phyloP scores from a whole-genome alignment of 2,329 filamentous ascomycete species.

The Colletotrichum tropicicola region DNA sequence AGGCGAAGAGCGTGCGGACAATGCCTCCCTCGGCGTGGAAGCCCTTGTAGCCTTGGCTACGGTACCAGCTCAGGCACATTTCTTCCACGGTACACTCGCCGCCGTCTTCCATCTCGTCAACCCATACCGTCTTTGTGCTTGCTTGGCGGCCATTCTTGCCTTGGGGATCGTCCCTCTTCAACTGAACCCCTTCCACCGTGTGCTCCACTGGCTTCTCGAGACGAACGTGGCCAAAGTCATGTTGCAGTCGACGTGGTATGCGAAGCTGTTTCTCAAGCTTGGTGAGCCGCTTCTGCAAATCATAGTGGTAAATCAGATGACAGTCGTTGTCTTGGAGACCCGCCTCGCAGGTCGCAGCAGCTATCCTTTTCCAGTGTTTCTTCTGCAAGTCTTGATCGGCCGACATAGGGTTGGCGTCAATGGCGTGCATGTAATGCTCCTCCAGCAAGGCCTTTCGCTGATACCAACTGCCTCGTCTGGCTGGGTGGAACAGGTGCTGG shows the following conservation, averaged over 20 bases:
- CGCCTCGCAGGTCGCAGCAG: conserved; percentile 82
- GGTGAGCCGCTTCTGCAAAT: conserved; percentile 90
- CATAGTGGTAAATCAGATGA: conserved; percentile 92
- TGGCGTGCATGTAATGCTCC: conserved; percentile 88
- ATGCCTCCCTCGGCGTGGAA: conserved; percentile 95
- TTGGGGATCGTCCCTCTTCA: conserved; percentile 67
- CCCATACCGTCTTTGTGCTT: conserved; percentile 84
- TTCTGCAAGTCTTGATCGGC: conserved; percentile 65
- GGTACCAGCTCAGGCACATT: conserved; percentile 92
- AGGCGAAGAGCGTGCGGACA: conserved; percentile 87
- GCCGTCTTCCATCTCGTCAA: conserved; percentile 76
- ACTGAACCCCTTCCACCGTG: conserved; percentile 78
- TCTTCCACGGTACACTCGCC: conserved; percentile 88
- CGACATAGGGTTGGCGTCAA: conserved; percentile 54
- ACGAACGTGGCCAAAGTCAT: conserved; percentile 89
- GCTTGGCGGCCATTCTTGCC: conserved; percentile 50
- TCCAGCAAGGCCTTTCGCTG: conserved; percentile 93
- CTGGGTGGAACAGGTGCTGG: conserved; percentile 86
- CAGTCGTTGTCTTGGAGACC: conserved; percentile 89
- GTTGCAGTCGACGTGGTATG: conserved; percentile 85
- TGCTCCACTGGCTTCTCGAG: conserved; percentile 81
- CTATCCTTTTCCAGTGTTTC: conserved; percentile 82
- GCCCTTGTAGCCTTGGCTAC: conserved; percentile 87
- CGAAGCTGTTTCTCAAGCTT: conserved; percentile 89
- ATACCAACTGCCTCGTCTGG: conserved; percentile 91